These are phyloP conservation scores for Tulasnella sp. DNA, from an alignment of 768 basidiomycete species.

Conservation along the genomic window DNA sequence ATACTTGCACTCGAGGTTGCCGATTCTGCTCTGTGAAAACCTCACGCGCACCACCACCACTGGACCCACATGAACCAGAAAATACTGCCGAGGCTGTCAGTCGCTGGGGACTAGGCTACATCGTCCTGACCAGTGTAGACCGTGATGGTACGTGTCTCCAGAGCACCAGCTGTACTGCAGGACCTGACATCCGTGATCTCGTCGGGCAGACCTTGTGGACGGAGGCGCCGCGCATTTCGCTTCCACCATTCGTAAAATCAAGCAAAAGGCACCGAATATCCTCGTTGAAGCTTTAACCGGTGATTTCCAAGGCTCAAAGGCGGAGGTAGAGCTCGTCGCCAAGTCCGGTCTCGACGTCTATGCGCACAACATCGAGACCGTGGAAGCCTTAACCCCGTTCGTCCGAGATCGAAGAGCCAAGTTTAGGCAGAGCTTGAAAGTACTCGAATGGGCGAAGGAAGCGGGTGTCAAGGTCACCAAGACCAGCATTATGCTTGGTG, in stretches of 20 bases:
- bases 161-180: not conserved
- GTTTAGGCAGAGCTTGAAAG: conserved; percentile 64
- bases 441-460: conserved; percentile 78
- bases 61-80: conserved; percentile 96
- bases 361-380: conserved; percentile 96
- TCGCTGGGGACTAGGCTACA: conserved; percentile 96
- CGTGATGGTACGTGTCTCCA: conserved; percentile 69
- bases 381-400: conserved; percentile 88
- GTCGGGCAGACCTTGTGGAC: conserved; percentile 71
- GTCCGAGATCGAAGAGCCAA: conserved; percentile 89
- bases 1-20: conserved; percentile 97
- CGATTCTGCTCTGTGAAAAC: conserved; percentile 98
- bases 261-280: conserved; percentile 96
- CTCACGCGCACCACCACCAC: conserved; percentile 75
- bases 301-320: conserved; percentile 79
- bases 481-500: conserved; percentile 97
- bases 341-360: conserved; percentile 95
- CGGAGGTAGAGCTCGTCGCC: conserved; percentile 77
- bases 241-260: conserved; percentile 90
- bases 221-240: conserved; percentile 94
- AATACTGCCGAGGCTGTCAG: conserved; percentile 97
- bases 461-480: conserved; percentile 87
- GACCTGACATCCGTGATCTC: not conserved
- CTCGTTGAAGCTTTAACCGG: conserved; percentile 95
- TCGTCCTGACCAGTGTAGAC: conserved; percentile 94